These are phyloP conservation scores for Kwoniella dejecticola DNA, from an alignment of 768 basidiomycete species.

Conservation along the genomic window DNA sequence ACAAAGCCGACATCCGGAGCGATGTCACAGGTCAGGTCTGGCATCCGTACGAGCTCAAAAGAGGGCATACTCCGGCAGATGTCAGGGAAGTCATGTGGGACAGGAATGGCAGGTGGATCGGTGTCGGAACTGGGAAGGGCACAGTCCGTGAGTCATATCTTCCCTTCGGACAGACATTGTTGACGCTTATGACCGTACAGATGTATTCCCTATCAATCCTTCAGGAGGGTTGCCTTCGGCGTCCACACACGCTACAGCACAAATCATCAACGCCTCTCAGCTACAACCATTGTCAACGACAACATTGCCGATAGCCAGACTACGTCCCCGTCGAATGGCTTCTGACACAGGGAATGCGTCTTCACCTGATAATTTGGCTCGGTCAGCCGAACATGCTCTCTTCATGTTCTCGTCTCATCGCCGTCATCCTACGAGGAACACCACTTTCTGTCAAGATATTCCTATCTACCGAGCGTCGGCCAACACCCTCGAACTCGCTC, in stretches of 20 bases:
- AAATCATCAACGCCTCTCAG: slow-evolving; percentile 60
- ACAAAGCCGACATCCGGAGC: neutral
- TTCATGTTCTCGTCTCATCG: slow-evolving; percentile 18
- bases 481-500: slow-evolving; percentile 42
- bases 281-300: slow-evolving; percentile 63
- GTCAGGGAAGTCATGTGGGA: slow-evolving; percentile 65
- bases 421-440: slow-evolving; percentile 12
- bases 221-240: slow-evolving; percentile 70
- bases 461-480: slow-evolving; percentile 44
- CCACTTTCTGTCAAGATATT: slow-evolving; percentile 29
- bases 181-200: slow-evolving; percentile 54
- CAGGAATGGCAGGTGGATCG: slow-evolving; percentile 68
- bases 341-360: slow-evolving; percentile 51
- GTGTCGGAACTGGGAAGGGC: slow-evolving; percentile 62
- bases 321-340: slow-evolving; percentile 47
- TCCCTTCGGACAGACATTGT: neutral
- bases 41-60: slow-evolving; percentile 69
- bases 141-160: slow-evolving; percentile 56
- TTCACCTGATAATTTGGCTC: slow-evolving; percentile 2
- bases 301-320: slow-evolving; percentile 63
- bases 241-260: slow-evolving; percentile 60
- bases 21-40: slow-evolving; percentile 47
- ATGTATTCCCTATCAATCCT: slow-evolving; percentile 75
- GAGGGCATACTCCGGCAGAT: slow-evolving; percentile 71
- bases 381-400: neutral